These are phyloP conservation scores for Cylindrotheca closterium DNA, from an alignment of 108 stramenopile species.

Conservation along the genomic window DNA sequence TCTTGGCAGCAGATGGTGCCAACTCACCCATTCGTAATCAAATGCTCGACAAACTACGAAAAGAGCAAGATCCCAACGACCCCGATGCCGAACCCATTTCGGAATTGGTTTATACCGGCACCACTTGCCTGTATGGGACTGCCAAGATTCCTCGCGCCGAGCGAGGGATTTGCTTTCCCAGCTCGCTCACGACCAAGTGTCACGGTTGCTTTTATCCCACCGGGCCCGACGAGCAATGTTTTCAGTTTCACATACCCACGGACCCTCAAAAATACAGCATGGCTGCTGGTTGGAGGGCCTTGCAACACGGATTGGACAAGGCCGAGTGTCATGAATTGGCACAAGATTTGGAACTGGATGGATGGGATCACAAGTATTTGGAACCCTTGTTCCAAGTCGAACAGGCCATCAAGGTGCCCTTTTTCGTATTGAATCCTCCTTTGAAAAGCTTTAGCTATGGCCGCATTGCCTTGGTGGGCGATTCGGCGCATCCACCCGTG, in stretches of 20 bases:
- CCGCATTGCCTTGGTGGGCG: constrained; percentile 53
- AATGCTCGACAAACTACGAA: constrained; percentile 5
- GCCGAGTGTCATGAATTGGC: constrained; percentile 51
- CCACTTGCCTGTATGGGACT: constrained; percentile 67
- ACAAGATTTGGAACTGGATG: constrained; percentile 39
- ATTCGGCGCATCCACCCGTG: constrained; percentile 72
- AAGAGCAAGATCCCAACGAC: too few species aligned
- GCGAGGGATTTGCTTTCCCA: constrained; percentile 55
- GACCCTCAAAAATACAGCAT: constrained; percentile 16
- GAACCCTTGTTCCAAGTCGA: constrained; percentile 27
- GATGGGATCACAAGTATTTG: constrained; percentile 60
- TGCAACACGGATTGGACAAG: constrained; percentile 46
- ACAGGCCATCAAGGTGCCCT: constrained; percentile 43
- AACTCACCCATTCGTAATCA: constrained; percentile 17
- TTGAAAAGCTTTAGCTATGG: constrained; percentile 19
- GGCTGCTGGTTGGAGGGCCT: constrained; percentile 24
- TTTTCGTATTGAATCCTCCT: constrained; percentile 24
- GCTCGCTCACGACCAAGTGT: constrained; percentile 48
- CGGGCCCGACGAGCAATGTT: constrained; percentile 46
- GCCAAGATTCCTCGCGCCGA: constrained; percentile 18
- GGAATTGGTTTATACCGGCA: constrained; percentile 39
- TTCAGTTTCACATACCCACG: constrained; percentile 62
- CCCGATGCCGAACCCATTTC: not conserved
- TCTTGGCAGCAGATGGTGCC: constrained; percentile 57
- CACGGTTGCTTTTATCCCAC: constrained; percentile 69